These are phyloP conservation scores for Eucalyptus rudis DNA, from an alignment of 345 rosid species.

Conservation along the genomic window DNA sequence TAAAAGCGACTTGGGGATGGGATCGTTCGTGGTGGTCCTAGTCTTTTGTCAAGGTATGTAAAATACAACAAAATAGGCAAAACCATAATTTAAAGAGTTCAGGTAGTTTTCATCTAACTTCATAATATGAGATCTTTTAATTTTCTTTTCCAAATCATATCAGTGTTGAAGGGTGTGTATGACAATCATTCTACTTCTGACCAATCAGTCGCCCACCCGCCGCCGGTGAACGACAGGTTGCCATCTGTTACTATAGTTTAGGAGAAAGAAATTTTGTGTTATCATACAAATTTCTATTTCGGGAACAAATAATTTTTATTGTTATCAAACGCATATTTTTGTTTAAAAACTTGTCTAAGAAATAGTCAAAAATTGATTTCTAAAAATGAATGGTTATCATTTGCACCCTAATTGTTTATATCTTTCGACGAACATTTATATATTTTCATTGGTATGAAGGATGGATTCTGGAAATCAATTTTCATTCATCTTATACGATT, in stretches of 20 bases:
- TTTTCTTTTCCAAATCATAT: too few relatives aligned
- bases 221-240: rapidly evolving
- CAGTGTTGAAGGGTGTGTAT: rapidly evolving
- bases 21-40: background rate
- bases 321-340: rapidly evolving
- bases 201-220: rapidly evolving
- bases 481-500: background rate
- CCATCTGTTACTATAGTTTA: rapidly evolving
- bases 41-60: background rate
- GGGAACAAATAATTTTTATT: rapidly evolving
- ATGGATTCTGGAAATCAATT: background rate
- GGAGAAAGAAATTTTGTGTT: rapidly evolving
- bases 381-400: rapidly evolving
- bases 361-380: too few relatives aligned
- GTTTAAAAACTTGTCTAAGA: rapidly evolving
- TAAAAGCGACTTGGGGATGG: background rate
- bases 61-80: background rate
- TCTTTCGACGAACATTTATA: background rate
- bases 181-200: rapidly evolving
- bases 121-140: too few relatives aligned
- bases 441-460: background rate
- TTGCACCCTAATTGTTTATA: rapidly evolving
- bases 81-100: background rate
- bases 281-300: rapidly evolving
- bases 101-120: too few relatives aligned